Percentiles rank a stretch among this genome's conserved stretches.
phyloP scores from a whole-genome alignment of 768 basidiomycete genomes.

The Rhizopogon rudus region DNA sequence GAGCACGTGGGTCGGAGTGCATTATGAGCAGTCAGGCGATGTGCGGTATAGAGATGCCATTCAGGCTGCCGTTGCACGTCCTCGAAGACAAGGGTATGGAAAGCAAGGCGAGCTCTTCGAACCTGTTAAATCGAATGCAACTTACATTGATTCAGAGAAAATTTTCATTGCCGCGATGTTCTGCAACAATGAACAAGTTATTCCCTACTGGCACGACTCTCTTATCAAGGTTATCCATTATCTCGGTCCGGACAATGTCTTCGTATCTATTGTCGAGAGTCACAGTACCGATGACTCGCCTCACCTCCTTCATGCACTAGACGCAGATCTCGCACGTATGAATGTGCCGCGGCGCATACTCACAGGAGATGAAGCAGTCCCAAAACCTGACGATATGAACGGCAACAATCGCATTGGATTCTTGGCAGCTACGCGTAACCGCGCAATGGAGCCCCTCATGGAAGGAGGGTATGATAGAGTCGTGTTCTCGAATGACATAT shows the following conservation, averaged over 20 bases:
- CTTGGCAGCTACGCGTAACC: conserved; percentile 34
- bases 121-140: neutral
- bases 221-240: conserved; percentile 32
- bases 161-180: conserved; percentile 38
- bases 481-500: conserved; percentile 40
- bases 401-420: conserved; percentile 30
- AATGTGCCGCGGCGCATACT: conserved; percentile 26
- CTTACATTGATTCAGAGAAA: conserved; percentile 14
- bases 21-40: conserved; percentile 7
- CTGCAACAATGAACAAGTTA: conserved; percentile 30
- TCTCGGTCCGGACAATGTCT: conserved; percentile 38
- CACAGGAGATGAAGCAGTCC: conserved; percentile 20
- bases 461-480: conserved; percentile 34
- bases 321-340: conserved; percentile 15
- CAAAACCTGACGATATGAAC: conserved; percentile 9
- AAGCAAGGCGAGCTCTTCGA: conserved; percentile 2
- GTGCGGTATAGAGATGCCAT: conserved; percentile 3
- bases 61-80: neutral
- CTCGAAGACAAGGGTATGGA: conserved; percentile 3
- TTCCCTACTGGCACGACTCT: conserved; percentile 35
- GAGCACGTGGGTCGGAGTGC: conserved; percentile 1
- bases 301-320: conserved; percentile 23
- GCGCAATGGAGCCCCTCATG: conserved; percentile 37
- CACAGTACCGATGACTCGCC: conserved; percentile 29
- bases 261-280: conserved; percentile 37